Conservation (phyloP, 805 yeast species). For the Zygosaccharomyces kombuchaensis region DNA sequence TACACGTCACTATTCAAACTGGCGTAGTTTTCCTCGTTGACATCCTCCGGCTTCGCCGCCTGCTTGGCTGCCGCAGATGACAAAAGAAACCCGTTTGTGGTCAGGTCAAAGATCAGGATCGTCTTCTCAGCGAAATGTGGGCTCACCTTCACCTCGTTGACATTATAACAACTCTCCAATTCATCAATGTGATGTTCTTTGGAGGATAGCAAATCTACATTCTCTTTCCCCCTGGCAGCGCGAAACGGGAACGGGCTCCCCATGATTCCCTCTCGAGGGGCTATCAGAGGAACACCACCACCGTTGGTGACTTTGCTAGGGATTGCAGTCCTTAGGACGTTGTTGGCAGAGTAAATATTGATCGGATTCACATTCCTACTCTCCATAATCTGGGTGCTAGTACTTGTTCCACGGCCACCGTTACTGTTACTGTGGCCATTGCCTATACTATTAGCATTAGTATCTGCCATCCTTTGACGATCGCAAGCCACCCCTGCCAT, state of each 20-base stretch:
- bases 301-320: neutral
- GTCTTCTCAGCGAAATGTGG: conserved; percentile 10
- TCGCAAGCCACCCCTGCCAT: conserved; percentile 1
- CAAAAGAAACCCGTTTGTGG: conserved; percentile 21
- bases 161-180: conserved; percentile 11
- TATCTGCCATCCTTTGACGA: conserved; percentile 2
- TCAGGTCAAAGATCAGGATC: conserved; percentile 22
- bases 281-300: neutral
- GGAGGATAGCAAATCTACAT: conserved; percentile 6
- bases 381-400: neutral
- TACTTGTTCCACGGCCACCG: neutral
- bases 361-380: neutral
- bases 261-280: neutral
- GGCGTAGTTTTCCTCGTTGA: conserved; percentile 1
- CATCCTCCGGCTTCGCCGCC: neutral
- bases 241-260: neutral
- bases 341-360: conserved; percentile 1
- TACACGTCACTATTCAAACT: conserved; percentile 14
- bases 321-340: neutral
- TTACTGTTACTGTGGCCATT: neutral
- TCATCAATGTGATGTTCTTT: conserved; percentile 13
- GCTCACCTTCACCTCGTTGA: conserved; percentile 1
- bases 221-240: conserved; percentile 1
- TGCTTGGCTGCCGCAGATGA: conserved; percentile 10
- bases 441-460: neutral